Conservation (phyloP, 2,329 filamentous ascomycete genomes). For the Trichoderma breve region DNA sequence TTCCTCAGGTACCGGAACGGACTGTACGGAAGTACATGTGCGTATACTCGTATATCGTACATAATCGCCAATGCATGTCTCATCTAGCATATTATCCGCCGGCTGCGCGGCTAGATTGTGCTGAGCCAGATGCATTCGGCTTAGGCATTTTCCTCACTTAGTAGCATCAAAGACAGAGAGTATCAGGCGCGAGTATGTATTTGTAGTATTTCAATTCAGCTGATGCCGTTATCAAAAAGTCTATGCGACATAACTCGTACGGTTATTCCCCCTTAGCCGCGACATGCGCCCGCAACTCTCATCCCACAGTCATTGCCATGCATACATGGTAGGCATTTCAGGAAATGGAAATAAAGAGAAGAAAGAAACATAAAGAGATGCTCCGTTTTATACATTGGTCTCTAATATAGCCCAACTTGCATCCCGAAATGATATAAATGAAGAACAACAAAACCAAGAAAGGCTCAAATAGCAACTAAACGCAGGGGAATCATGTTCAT, state of each 20-base stretch:
- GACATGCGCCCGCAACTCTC: neutral
- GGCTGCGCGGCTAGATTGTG: neutral
- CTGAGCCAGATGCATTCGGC: neutral
- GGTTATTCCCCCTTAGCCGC: neutral
- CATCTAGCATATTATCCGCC: neutral
- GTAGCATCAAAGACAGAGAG: neutral
- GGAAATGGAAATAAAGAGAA: neutral
- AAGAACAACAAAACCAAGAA: neutral
- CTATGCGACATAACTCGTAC: neutral
- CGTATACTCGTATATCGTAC: neutral
- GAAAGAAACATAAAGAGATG: neutral
- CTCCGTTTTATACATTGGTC: neutral
- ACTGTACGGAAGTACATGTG: neutral
- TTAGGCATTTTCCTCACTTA: neutral
- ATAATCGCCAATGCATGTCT: slow-evolving; percentile 6
- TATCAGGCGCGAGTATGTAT: neutral
- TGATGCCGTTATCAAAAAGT: neutral
- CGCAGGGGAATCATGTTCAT: slow-evolving; percentile 9
- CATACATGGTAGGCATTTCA: neutral
- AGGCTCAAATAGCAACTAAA: neutral
- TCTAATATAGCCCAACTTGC: neutral
- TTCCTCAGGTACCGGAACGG: neutral
- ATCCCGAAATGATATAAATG: neutral
- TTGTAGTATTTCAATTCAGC: neutral
- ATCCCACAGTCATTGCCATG: neutral